Conservation (phyloP, 2,329 filamentous ascomycete species). For the Talaromyces sp. region DNA sequence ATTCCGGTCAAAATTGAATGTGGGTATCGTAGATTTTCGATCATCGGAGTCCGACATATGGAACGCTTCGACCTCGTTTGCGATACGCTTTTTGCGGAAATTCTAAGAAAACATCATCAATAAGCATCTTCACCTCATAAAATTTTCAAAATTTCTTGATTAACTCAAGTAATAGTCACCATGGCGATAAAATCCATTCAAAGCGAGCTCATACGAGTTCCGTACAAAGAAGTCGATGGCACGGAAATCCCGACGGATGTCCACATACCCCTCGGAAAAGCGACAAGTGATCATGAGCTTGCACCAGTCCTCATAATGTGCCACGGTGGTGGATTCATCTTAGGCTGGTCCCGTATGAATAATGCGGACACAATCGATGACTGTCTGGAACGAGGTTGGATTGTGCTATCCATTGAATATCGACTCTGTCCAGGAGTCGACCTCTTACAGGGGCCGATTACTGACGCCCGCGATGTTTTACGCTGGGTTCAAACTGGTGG, state of each 20-base stretch:
- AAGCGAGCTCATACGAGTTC: background rate
- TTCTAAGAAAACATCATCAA: background rate
- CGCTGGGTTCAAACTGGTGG: background rate
- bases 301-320: background rate
- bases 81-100: background rate
- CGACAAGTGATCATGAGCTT: background rate
- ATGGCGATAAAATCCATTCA: background rate
- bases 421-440: background rate
- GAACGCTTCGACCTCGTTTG: background rate
- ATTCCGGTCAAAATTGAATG: background rate
- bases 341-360: background rate
- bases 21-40: background rate
- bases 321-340: background rate
- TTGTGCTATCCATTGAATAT: background rate
- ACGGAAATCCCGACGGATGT: background rate
- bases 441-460: background rate
- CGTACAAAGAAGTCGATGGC: background rate
- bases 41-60: background rate
- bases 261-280: background rate
- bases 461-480: background rate
- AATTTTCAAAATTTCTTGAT: background rate
- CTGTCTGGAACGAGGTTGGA: background rate
- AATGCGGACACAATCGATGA: background rate
- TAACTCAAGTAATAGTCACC: background rate
- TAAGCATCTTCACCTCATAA: background rate